These are phyloP conservation scores for Aspergillus sparsus DNA, from an alignment of 495 filamentous ascomycete species.

Conservation along the genomic window DNA sequence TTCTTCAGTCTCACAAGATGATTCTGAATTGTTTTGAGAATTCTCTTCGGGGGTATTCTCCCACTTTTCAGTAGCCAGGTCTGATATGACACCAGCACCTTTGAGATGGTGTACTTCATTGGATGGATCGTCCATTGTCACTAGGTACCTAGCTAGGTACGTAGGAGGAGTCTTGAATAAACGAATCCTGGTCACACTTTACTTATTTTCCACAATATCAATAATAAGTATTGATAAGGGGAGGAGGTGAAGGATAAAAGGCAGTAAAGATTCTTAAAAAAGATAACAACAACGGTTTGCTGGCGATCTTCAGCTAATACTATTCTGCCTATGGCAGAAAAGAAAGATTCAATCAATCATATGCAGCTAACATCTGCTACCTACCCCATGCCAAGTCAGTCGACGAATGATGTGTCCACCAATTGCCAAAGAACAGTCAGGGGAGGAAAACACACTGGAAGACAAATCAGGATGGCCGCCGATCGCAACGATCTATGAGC, in stretches of 20 bases:
- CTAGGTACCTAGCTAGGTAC: too few species aligned
- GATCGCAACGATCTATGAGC: too few species aligned
- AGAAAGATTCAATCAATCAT: conserved; percentile 5
- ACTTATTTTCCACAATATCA: too few species aligned
- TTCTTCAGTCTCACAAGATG: conserved; percentile 2
- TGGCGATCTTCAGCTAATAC: conserved; percentile 5
- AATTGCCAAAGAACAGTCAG: neutral
- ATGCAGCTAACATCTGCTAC: neutral
- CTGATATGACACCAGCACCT: too few species aligned
- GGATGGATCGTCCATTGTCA: too few species aligned
- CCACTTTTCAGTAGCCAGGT: neutral
- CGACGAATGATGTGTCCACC: neutral
- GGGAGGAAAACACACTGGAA: neutral
- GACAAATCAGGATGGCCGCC: neutral
- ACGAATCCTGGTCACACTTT: too few species aligned
- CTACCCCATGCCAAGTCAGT: neutral
- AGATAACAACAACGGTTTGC: neutral
- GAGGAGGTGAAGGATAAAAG: neutral
- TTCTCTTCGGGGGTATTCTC: neutral
- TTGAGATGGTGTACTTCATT: too few species aligned
- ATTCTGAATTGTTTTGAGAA: conserved; percentile 10
- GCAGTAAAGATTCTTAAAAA: neutral
- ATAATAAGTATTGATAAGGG: too few species aligned
- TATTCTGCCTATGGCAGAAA: conserved; percentile 8
- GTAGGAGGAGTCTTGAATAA: too few species aligned